These are phyloP conservation scores for Cudoniella acicularis DNA, from an alignment of 495 filamentous ascomycete species.

Conservation along the genomic window DNA sequence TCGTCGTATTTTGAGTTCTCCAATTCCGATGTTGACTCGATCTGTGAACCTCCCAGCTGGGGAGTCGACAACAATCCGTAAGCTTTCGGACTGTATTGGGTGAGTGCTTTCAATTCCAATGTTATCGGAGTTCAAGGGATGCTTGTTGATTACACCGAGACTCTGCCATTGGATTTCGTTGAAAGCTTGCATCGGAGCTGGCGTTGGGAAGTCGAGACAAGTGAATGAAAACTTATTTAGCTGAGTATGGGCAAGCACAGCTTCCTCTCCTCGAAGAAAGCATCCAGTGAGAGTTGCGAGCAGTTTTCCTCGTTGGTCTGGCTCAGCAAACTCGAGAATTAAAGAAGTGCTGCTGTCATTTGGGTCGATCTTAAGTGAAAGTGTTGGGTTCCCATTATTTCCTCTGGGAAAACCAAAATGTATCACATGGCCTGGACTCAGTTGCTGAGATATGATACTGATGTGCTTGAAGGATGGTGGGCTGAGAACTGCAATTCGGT, in stretches of 20 bases:
- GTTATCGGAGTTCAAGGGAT: background rate
- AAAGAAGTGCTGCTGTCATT: constrained; percentile 59
- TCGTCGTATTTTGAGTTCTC: constrained; percentile 60
- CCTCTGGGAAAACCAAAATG: constrained; percentile 67
- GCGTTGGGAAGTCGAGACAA: constrained; percentile 11
- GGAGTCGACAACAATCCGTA: constrained; percentile 62
- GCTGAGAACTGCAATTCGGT: constrained; percentile 68
- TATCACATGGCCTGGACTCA: constrained; percentile 57
- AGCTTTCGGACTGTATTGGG: constrained; percentile 62
- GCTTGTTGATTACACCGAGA: constrained; percentile 32
- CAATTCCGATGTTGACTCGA: constrained; percentile 65
- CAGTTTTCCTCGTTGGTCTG: constrained; percentile 58
- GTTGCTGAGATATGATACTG: constrained; percentile 61
- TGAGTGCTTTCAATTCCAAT: constrained; percentile 32
- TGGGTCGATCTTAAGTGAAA: constrained; percentile 65
- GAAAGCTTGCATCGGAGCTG: background rate
- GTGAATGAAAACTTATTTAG: constrained; percentile 56
- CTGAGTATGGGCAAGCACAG: constrained; percentile 56
- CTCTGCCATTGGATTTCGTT: constrained; percentile 33
- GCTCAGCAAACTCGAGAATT: constrained; percentile 66
- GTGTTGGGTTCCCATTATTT: constrained; percentile 56
- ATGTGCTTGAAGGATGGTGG: constrained; percentile 68
- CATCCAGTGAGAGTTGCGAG: constrained; percentile 68
- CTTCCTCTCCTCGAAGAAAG: constrained; percentile 52
- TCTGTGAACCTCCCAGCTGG: constrained; percentile 67